Evolutionary conservation across 306 rosid genomes (phyloP), one percentile per base, ranked within the genome.

Genomic region (Fragaria ananassa): DNA sequence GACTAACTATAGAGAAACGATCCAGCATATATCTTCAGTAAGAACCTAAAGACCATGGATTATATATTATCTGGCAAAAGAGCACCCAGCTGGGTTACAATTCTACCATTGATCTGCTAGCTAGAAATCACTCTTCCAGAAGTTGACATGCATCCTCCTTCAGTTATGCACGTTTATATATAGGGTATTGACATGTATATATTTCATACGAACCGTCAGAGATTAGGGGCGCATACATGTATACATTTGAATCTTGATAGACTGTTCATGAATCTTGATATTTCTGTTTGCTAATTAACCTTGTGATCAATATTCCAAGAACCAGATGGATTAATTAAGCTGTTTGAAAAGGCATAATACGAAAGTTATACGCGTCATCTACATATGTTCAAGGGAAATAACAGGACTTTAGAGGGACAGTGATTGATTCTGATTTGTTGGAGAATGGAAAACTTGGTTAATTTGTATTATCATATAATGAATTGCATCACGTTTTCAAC

Each of bases 401-500:
- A 0, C 6, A 17, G 54, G 57, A 51, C 57, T 51, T 51, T 18
- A 51, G 57, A 51, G 57, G 21, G 61, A 70, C 5, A 50, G 74
- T 50, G 74, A 49, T 31, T 49, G 62, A 70, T 49, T 47, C 14
- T 27, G 51, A 68, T 31, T 11, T 15, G 21, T 63, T 12, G 46
- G n/a, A 31, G 45, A 70, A 17, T 47, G 5, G 49, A 11, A 65
- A 34, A 8, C 41, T 31, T 31, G 18, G 6, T 21, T 23, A 23
- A 23, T 23, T 27, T 27, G 2, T 0, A 42, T 5, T 23, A 60
- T 63, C 21, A 13, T 46, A 27, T 21, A 6, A 45, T 17, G 23
- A 69, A 69, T 46, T 70, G 14, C 42, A 70, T 15, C 74, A 70
- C 44, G 61, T 70, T 25, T 14, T 31, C 19, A 44, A 68, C 39